Evolutionary conservation across 116 monocot genomes (phyloP).

Genomic region (Cymodocea nodosa): DNA sequence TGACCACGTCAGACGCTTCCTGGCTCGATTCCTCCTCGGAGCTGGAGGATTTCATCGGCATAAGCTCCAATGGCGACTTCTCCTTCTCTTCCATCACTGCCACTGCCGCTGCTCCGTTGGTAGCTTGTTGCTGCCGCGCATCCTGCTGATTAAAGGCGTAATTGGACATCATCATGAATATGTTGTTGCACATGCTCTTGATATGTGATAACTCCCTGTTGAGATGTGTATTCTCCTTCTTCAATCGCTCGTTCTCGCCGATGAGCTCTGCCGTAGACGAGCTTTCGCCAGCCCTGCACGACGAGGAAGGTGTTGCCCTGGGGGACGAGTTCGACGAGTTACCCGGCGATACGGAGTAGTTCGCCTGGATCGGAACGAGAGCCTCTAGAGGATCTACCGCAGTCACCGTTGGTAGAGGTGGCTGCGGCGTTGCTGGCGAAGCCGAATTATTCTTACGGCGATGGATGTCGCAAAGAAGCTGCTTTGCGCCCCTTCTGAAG

Average conservation of each 20-base stretch:
- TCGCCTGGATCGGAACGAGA: neutral
- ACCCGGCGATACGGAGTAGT: constrained; percentile 17
- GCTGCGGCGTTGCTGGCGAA: neutral
- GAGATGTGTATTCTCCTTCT: constrained; percentile 55
- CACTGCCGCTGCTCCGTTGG: neutral
- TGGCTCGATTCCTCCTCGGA: constrained; percentile 1
- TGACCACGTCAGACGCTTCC: neutral
- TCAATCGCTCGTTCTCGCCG: constrained; percentile 72
- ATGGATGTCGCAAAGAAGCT: constrained; percentile 13
- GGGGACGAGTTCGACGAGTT: constrained; percentile 59
- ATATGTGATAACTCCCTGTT: constrained; percentile 56
- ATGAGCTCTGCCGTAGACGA: constrained; percentile 28
- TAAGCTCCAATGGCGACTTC: constrained; percentile 11
- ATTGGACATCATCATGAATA: constrained; percentile 48
- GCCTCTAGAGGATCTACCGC: neutral
- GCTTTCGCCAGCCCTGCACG: constrained; percentile 4
- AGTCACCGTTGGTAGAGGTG: neutral
- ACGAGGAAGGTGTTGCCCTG: neutral
- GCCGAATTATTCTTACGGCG: constrained; percentile 8
- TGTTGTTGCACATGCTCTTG: constrained; percentile 61
- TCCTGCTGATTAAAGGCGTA: constrained; percentile 19
- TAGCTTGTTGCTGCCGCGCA: neutral
- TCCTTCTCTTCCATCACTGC: neutral
- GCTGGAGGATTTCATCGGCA: constrained; percentile 4
- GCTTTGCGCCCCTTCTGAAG: constrained; percentile 9